Conservation (phyloP, 306 rosid species). For the Cicer chorassanicum region DNA sequence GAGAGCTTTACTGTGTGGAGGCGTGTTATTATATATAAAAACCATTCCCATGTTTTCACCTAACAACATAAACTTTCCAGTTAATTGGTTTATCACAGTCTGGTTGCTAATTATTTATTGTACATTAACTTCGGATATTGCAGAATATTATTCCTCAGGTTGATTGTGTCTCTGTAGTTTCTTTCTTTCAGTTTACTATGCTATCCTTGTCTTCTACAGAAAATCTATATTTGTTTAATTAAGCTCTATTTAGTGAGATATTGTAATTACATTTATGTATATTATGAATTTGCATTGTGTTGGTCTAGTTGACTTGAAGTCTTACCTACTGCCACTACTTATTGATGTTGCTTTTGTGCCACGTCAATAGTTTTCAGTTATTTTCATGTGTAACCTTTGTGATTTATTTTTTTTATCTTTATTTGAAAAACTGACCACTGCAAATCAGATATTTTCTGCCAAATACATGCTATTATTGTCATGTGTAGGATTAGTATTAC, state of each 20-base stretch:
- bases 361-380: conserved; percentile 10
- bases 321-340: conserved; percentile 10
- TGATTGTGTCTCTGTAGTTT: conserved; percentile 30
- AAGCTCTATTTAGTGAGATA: conserved; percentile 22
- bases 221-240: conserved; percentile 1
- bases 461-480: conserved; percentile 1
- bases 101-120: conserved; percentile 19
- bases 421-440: conserved; percentile 13
- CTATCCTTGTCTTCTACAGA: conserved; percentile 9
- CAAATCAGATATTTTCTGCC: conserved; percentile 16
- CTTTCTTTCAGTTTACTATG: not conserved
- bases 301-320: conserved; percentile 27
- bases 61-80: conserved; percentile 6
- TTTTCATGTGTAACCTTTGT: conserved; percentile 4
- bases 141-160: conserved; percentile 17
- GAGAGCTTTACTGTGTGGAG: conserved; percentile 6
- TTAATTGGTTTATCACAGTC: not conserved
- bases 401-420: conserved; percentile 1
- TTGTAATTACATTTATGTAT: conserved; percentile 9
- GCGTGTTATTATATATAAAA: not conserved
- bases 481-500: conserved; percentile 8
- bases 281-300: conserved; percentile 3
- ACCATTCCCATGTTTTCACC: not conserved
- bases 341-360: conserved; percentile 17
- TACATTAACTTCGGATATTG: conserved; percentile 1